Base-by-base conservation (phyloP, 106 monocot genomes). In the Dendrobium nobile region DNA sequence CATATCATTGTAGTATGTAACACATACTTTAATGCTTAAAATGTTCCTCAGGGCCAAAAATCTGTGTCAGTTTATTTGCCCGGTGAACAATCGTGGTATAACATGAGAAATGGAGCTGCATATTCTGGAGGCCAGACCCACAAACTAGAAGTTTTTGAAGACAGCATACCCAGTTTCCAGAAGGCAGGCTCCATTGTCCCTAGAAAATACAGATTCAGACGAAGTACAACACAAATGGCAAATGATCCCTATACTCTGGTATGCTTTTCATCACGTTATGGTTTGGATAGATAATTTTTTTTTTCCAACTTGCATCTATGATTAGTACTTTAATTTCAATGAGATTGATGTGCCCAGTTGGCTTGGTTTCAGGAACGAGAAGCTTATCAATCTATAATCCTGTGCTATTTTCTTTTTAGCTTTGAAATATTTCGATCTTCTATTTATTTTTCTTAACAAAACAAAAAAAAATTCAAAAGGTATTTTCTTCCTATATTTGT, bases 181-280 rank as follows among this genome's bases (percentile, higher is more conserved):
- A 99, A 81, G 77, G 91, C 87, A 41, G 99, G 99, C 51, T 88
- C 91, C 24, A 99, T 99, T 61, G 56, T 99, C 81, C 93, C 99
- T 4, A 93, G 93, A 78, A 99, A 87, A 81, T 93, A 99, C 9
- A 88, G 99, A 75, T 93, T 95, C 81, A 88, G 99, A 40, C 83
- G 93, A 67, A 99, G 99, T 80, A 93, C 99, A 31, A 80, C 87
- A 33, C 99, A 99, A 86, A 99, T 95, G 99, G 80, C 81, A 45
- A 84, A 91, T 61, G 99, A 99, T 84, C 99, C 99, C 22, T 99
- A 90, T 64, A 99, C 99, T 79, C 90, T 99, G 91, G 99, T 99
- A 90, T 73, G 81, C 41, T 37, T 37, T 37, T 37, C 37, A 37
- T 37, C 3, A 9, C 28, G 73, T 74, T 74, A 74, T 74, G 18